Conservation (phyloP, 805 yeast species). For the Saccharomyces eubayanus region DNA sequence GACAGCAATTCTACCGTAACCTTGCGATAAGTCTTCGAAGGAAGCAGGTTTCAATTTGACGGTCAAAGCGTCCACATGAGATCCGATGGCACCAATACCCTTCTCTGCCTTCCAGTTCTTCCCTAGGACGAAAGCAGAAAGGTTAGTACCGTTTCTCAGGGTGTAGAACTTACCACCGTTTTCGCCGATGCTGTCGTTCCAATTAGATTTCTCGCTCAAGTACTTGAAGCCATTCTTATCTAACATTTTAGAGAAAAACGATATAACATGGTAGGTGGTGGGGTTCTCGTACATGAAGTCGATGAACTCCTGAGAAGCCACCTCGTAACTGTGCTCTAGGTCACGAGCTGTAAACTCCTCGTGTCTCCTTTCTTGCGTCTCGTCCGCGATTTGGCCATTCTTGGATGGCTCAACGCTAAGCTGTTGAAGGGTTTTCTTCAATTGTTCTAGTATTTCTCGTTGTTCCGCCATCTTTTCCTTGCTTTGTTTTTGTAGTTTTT, state of each 20-base stretch:
- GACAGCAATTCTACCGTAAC: constrained; percentile 70
- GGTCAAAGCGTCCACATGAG: constrained; percentile 70
- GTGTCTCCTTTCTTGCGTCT: not conserved
- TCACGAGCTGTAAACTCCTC: not conserved
- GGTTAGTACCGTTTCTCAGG: constrained; percentile 55
- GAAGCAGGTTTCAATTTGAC: constrained; percentile 67
- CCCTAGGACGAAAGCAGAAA: constrained; percentile 67
- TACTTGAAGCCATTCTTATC: constrained; percentile 54
- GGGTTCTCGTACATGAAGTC: constrained; percentile 67
- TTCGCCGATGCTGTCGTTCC: constrained; percentile 19
- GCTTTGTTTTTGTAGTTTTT: not conserved
- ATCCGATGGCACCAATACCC: constrained; percentile 63
- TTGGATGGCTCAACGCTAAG: constrained; percentile 9
- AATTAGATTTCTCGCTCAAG: constrained; percentile 49
- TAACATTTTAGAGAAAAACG: constrained; percentile 41
- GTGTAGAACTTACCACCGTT: constrained; percentile 55
- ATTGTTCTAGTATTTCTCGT: constrained; percentile 18
- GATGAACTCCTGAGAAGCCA: constrained; percentile 45
- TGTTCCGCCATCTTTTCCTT: constrained; percentile 13
- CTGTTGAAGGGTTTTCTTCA: constrained; percentile 22
- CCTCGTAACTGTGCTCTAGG: constrained; percentile 6
- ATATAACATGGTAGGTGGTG: constrained; percentile 66
- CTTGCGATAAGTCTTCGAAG: constrained; percentile 51
- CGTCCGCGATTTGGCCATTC: not conserved
- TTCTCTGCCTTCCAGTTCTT: constrained; percentile 51